Evolutionary conservation across 2,329 filamentous ascomycete genomes (phyloP), one percentile per base, ranked within the genome.

Genomic region (Huntiella omanensis): DNA sequence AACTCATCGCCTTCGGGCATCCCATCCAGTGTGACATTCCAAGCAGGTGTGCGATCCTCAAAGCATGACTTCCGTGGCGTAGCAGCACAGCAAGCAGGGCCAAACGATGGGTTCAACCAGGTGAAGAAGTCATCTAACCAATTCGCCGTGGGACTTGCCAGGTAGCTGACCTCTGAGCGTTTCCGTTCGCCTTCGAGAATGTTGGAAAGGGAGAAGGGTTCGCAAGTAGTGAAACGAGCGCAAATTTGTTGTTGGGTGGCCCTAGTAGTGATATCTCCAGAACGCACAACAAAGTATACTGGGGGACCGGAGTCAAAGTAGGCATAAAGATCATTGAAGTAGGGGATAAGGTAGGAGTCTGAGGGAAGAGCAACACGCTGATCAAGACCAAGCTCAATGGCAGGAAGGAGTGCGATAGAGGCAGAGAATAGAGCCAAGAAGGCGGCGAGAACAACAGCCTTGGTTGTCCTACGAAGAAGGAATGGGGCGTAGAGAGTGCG

Each of bases 41-140:
- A 98, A 0, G 79, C 66, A 2, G 85, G 85, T 15, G 77, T 62
- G 37, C 87, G 77, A 51, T 77, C 68, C 19, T 74, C 75, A 57
- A 98, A 95, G 62, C 91, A 98, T 28, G 22, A 8, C 22, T 28
- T 28, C 7, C 22, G 22, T 28, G 22, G 22, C 22, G 22, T 7
- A 1, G 79, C 68, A 34, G 82, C 69, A 55, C 83, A 95, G 64
- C 71, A 78, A 43, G 71, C 65, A 39, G 86, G 81, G 16, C 64
- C 63, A 38, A 84, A 73, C 44, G 77, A 73, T 0, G 91, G 91
- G 54, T 96, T 93, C n/a, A 96, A 67, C 88, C 91, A 98, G 50
- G 84, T 72, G 63, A 96, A 85, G 63, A 85, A 96, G 58, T 98
- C 91, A 53, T 98, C 91, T 13, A 98, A 73, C 91, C 91, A 98